These are phyloP conservation scores for Fraxinus sp. DNA, from an alignment of 305 asterid species.

Conservation along the genomic window DNA sequence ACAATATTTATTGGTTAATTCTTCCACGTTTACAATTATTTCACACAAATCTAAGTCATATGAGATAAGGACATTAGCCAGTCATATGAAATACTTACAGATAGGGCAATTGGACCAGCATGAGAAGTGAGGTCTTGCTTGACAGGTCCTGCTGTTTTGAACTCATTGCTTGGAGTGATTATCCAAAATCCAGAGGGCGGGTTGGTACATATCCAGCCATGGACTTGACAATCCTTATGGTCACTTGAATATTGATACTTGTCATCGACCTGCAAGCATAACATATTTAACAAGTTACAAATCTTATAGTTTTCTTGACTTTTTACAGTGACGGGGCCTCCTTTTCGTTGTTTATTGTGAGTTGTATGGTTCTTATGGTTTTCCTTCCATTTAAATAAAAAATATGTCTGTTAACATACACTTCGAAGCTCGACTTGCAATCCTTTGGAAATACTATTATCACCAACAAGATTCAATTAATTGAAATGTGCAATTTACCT, in stretches of 20 bases:
- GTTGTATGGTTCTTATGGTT: background rate
- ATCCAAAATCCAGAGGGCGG: conserved; percentile 78
- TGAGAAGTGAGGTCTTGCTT: conserved; percentile 93
- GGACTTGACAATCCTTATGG: conserved; percentile 62
- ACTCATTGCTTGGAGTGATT: conserved; percentile 80
- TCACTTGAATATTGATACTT: conserved; percentile 82
- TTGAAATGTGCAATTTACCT: background rate
- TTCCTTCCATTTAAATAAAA: background rate
- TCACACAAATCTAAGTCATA: background rate
- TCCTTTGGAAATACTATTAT: background rate
- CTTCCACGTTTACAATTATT: background rate
- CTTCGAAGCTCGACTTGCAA: background rate
- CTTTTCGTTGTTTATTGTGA: background rate
- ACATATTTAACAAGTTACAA: background rate
- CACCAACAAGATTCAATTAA: background rate
- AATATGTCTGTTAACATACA: background rate
- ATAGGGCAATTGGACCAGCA: conserved; percentile 66
- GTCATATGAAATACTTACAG: conserved; percentile 40
- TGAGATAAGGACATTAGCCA: background rate
- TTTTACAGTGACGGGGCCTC: background rate
- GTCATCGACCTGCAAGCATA: conserved; percentile 64
- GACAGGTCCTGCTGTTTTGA: conserved; percentile 71
- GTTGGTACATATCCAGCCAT: conserved; percentile 67
- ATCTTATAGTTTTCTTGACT: background rate
- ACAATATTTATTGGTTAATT: background rate